These are phyloP conservation scores for Aquilaria malaccensis DNA, from an alignment of 345 rosid species.

Conservation along the genomic window DNA sequence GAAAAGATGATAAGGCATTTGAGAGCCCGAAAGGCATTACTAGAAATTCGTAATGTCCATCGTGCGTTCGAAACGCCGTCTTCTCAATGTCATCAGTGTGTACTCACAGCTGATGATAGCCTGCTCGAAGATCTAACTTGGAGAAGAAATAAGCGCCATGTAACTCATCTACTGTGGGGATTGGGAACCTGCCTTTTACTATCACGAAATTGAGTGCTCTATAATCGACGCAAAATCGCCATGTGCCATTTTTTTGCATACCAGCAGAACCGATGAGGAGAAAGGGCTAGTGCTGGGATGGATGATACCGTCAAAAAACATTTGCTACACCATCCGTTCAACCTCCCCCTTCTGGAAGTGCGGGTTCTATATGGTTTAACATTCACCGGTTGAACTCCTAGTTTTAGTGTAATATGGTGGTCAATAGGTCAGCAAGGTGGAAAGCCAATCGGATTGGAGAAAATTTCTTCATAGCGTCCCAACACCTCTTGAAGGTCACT, in stretches of 20 bases:
- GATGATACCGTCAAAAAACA: background rate
- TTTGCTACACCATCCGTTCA: background rate
- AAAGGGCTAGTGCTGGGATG: background rate
- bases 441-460: too few species aligned
- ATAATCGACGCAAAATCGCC: background rate
- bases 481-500: too few species aligned
- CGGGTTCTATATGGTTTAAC: background rate
- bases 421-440: background rate
- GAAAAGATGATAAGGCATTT: background rate
- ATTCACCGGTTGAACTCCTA: background rate
- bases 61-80: background rate
- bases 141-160: background rate
- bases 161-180: background rate
- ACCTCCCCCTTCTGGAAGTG: background rate
- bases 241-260: constrained; percentile 5
- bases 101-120: background rate
- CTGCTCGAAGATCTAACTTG: background rate
- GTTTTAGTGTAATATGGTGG: background rate
- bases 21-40: background rate
- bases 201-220: background rate
- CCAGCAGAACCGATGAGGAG: background rate
- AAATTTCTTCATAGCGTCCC: too few species aligned
- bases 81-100: background rate
- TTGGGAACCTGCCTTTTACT: background rate
- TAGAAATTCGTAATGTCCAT: background rate